Percentiles rank a stretch among this genome's conserved stretches.
phyloP scores from a whole-genome alignment of 2,329 filamentous ascomycete species.

The Trichocomaceae sp. region DNA sequence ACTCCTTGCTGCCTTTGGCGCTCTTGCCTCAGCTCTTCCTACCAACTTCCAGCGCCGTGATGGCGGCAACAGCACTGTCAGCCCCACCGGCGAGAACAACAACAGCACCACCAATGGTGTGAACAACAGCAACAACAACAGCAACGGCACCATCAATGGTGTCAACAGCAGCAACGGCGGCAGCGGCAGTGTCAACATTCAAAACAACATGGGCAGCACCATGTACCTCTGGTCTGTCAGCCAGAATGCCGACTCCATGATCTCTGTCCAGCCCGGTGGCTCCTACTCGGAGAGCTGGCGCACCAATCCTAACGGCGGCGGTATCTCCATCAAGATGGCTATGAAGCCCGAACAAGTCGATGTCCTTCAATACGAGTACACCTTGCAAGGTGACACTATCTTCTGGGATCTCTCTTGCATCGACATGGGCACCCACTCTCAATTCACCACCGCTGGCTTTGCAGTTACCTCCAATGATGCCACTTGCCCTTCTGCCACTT shows the following conservation, averaged over 20 bases:
- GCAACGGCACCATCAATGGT: constrained; percentile 20
- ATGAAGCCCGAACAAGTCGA: constrained; percentile 26
- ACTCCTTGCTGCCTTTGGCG: constrained; percentile 7
- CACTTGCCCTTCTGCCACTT: constrained; percentile 32
- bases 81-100: constrained; percentile 10
- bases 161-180: constrained; percentile 17
- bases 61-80: constrained; percentile 16
- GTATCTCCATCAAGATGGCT: constrained; percentile 39
- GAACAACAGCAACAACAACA: constrained; percentile 21
- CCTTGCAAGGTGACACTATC: constrained; percentile 26
- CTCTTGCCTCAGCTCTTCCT: constrained; percentile 12
- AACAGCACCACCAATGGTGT: constrained; percentile 10
- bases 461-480: constrained; percentile 24
- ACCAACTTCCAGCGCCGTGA: constrained; percentile 3
- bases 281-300: constrained; percentile 31
- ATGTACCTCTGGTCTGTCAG: constrained; percentile 39
- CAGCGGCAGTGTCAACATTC: constrained; percentile 28
- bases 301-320: constrained; percentile 33
- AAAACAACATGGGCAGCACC: constrained; percentile 32
- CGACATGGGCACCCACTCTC: constrained; percentile 26
- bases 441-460: constrained; percentile 32
- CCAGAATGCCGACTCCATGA: constrained; percentile 28
- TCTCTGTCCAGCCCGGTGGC: constrained; percentile 30
- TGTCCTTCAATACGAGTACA: constrained; percentile 41
- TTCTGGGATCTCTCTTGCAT: constrained; percentile 38